Conservation (phyloP, 257 asterid genomes). For the Nicotiana paniculata region DNA sequence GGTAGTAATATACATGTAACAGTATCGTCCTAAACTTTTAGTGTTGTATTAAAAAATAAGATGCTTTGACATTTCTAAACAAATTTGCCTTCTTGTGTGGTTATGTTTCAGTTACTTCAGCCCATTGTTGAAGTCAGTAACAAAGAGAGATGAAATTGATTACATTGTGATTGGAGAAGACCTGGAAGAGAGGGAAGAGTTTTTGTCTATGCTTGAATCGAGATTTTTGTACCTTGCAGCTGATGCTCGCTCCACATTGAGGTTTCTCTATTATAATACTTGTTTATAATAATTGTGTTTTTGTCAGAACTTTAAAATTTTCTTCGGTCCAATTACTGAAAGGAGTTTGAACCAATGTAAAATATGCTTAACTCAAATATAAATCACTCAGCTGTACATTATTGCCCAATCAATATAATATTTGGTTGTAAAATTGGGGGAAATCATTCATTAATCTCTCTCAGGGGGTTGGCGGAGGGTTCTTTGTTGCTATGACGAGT, state of each 20-base stretch:
- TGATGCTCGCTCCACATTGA: constrained; percentile 83
- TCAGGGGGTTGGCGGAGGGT: neutral
- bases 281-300: neutral
- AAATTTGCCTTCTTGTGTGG: neutral
- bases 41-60: neutral
- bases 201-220: constrained; percentile 71
- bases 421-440: neutral
- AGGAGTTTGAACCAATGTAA: neutral
- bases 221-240: constrained; percentile 95
- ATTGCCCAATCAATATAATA: neutral
- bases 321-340: neutral
- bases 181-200: constrained; percentile 75
- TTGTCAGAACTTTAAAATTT: no score
- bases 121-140: constrained; percentile 80
- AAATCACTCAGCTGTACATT: neutral
- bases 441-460: neutral
- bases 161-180: constrained; percentile 67
- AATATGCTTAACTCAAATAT: neutral
- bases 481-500: neutral
- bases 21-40: neutral
- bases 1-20: constrained; percentile 35
- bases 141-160: constrained; percentile 55
- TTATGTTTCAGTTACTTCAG: constrained; percentile 72
- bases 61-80: neutral
- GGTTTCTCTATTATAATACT: constrained; percentile 37